Evolutionary conservation across 192 early-diverging fungal species (phyloP).

Genomic region (Umbelopsis ramanniana): DNA sequence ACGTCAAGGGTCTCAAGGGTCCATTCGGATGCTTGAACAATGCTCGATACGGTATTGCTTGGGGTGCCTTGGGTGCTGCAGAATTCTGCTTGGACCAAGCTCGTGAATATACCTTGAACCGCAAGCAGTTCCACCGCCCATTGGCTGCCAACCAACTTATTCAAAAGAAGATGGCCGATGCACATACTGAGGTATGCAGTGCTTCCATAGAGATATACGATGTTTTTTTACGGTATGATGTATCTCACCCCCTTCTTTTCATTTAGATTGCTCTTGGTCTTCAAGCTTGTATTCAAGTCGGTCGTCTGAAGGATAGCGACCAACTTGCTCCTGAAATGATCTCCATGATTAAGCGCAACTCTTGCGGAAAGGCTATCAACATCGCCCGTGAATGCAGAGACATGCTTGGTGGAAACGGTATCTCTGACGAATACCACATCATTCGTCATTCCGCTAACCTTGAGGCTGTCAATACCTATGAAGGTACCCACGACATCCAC

Average conservation of each 20-base stretch:
- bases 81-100: slow-evolving; percentile 90
- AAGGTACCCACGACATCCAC: slow-evolving; percentile 97
- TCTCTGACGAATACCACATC: slow-evolving; percentile 95
- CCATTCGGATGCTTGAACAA: slow-evolving; percentile 99
- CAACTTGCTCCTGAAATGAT: slow-evolving; percentile 93
- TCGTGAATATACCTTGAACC: slow-evolving; percentile 86
- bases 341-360: slow-evolving; percentile 96
- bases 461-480: slow-evolving; percentile 95
- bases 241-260: background rate
- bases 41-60: slow-evolving; percentile 94
- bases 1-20: slow-evolving; percentile 89
- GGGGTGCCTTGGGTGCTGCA: slow-evolving; percentile 96
- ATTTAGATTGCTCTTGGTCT: slow-evolving; percentile 78
- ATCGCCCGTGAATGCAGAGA: slow-evolving; percentile 92
- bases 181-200: slow-evolving; percentile 72
- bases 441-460: slow-evolving; percentile 94
- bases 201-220: background rate
- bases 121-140: slow-evolving; percentile 93
- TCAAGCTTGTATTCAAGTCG: slow-evolving; percentile 89
- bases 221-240: background rate
- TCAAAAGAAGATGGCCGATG: slow-evolving; percentile 96
- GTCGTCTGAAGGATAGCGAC: slow-evolving; percentile 88
- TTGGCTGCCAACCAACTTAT: slow-evolving; percentile 93
- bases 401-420: slow-evolving; percentile 95
- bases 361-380: slow-evolving; percentile 89